phyloP scores from a whole-genome alignment of 2,329 filamentous ascomycete species.

The Metarhizium album region DNA sequence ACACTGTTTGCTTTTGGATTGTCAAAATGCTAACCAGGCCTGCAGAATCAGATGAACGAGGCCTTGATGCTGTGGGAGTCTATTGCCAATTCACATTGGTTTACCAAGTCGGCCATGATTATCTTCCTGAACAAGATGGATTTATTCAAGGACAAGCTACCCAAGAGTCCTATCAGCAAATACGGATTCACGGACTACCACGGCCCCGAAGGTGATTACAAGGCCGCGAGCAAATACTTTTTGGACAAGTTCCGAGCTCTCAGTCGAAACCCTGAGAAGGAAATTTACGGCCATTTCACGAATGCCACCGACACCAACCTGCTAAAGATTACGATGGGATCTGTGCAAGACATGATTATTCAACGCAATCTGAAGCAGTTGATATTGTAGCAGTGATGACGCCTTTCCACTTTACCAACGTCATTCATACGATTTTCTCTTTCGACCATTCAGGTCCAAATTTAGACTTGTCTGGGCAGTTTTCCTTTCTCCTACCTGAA shows the following conservation, averaged over 20 bases:
- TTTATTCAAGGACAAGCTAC: slow-evolving; percentile 68
- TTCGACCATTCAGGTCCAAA: not conserved
- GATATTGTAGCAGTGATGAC: slow-evolving; percentile 32
- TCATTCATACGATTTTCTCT: not conserved
- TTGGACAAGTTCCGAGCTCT: slow-evolving; percentile 70
- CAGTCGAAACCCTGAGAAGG: slow-evolving; percentile 56
- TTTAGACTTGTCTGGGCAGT: too few relatives aligned
- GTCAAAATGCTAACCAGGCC: slow-evolving; percentile 10
- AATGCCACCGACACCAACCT: slow-evolving; percentile 60
- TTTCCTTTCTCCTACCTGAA: not conserved
- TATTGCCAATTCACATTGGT: slow-evolving; percentile 79
- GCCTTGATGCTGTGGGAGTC: slow-evolving; percentile 81
- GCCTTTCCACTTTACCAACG: not conserved
- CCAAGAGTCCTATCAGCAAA: slow-evolving; percentile 57
- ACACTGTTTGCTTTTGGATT: not conserved
- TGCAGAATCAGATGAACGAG: slow-evolving; percentile 83
- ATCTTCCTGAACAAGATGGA: slow-evolving; percentile 86
- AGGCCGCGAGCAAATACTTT: slow-evolving; percentile 70
- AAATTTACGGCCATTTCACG: slow-evolving; percentile 53
- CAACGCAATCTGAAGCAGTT: slow-evolving; percentile 73
- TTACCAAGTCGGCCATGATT: slow-evolving; percentile 70
- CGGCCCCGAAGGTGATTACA: slow-evolving; percentile 59
- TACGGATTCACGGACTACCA: slow-evolving; percentile 72
- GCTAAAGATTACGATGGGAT: slow-evolving; percentile 77
- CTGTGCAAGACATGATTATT: slow-evolving; percentile 80